Evolutionary conservation across 1,284 basidiomycete genomes (phyloP).

Genomic region (Heliocybe sulcata): DNA sequence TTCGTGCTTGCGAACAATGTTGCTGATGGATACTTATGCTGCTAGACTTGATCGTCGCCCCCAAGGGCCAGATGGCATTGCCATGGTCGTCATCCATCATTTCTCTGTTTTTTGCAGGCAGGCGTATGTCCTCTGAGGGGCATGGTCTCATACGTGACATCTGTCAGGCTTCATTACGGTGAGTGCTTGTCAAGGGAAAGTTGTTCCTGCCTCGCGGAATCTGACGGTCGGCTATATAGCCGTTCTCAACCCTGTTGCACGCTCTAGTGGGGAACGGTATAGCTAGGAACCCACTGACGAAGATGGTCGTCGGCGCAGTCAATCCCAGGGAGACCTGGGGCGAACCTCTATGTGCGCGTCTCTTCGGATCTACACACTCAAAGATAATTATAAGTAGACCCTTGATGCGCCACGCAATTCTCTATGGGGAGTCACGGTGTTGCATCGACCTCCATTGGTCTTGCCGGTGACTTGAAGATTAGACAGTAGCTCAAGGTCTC

Average conservation of each 20-base stretch:
- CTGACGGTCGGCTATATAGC: constrained; percentile 9
- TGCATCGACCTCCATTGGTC: constrained; percentile 35
- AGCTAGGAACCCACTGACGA: constrained; percentile 53
- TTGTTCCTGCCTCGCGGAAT: too few species aligned
- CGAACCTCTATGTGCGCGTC: constrained; percentile 52
- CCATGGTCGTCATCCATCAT: constrained; percentile 59
- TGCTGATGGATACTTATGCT: neutral
- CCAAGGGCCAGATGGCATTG: constrained; percentile 53
- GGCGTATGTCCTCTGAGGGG: neutral
- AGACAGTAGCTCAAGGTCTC: constrained; percentile 76
- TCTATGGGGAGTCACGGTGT: constrained; percentile 45
- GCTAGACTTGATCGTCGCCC: constrained; percentile 47
- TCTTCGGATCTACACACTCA: neutral
- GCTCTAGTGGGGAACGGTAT: constrained; percentile 55
- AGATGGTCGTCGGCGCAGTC: constrained; percentile 58
- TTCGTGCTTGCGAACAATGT: too few species aligned
- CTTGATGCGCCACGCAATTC: constrained; percentile 30
- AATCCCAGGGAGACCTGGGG: constrained; percentile 59
- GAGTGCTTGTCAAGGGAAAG: neutral
- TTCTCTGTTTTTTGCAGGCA: constrained; percentile 20
- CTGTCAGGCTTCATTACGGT: constrained; percentile 24
- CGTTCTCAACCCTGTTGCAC: constrained; percentile 31
- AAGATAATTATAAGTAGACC: constrained; percentile 4
- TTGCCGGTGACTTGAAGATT: constrained; percentile 60
- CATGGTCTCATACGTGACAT: neutral